A percentile compares a stretch with the other conserved stretches of the same genome.
phyloP scores from a whole-genome alignment of 2,329 filamentous ascomycete species.

The Penicillium olsonii region DNA sequence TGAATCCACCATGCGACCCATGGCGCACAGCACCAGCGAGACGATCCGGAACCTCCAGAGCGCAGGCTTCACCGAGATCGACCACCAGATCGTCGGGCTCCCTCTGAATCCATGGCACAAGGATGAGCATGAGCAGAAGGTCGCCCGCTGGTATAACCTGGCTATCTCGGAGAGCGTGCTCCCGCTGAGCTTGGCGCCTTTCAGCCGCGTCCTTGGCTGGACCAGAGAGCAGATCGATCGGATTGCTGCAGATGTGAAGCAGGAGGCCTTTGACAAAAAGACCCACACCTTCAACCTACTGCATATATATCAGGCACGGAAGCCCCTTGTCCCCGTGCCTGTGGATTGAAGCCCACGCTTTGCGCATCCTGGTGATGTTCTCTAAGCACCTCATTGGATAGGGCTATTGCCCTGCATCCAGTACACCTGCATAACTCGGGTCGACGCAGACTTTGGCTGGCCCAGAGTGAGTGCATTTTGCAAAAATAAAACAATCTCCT shows the following conservation, averaged over 20 bases:
- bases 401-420: neutral
- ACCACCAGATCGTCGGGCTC: constrained; percentile 67
- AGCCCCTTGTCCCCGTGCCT: constrained; percentile 27
- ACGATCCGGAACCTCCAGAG: constrained; percentile 64
- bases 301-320: constrained; percentile 47
- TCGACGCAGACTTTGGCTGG: constrained; percentile 8
- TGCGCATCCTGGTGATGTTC: neutral
- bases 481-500: neutral
- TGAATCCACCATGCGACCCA: constrained; percentile 62
- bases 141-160: constrained; percentile 82
- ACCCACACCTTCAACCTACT: constrained; percentile 68
- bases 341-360: neutral
- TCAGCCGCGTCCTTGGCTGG: constrained; percentile 67
- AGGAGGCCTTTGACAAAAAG: constrained; percentile 68
- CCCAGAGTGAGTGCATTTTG: constrained; percentile 1
- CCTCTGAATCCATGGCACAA: constrained; percentile 74
- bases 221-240: constrained; percentile 62
- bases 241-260: constrained; percentile 64
- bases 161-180: constrained; percentile 73
- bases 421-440: neutral
- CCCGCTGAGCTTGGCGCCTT: constrained; percentile 70
- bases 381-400: neutral
- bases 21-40: constrained; percentile 62
- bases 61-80: constrained; percentile 78
- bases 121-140: constrained; percentile 64